phyloP scores from a whole-genome alignment of 2,329 filamentous ascomycete genomes.

The Aspergillus sergii region DNA sequence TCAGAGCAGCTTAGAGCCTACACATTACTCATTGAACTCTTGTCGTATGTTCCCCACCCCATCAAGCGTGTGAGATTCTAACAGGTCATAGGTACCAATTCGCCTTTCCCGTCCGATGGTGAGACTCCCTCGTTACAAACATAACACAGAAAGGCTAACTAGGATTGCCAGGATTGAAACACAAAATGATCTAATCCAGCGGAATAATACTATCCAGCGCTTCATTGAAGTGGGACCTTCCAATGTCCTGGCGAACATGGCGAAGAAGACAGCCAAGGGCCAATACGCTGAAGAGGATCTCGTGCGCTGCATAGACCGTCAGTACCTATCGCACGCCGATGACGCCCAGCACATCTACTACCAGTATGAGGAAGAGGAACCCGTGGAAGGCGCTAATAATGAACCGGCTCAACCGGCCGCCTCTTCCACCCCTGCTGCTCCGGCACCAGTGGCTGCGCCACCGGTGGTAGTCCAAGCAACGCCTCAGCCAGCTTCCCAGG shows the following conservation, averaged over 20 bases:
- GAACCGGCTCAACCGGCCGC: neutral
- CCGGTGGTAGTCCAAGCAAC: neutral
- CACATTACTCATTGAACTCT: neutral
- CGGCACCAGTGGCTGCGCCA: neutral
- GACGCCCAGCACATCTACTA: neutral
- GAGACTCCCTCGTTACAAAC: neutral
- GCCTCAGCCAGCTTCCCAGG: slow-evolving; percentile 43
- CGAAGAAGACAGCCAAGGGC: neutral
- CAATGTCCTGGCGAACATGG: neutral
- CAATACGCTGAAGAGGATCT: neutral
- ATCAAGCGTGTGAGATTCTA: neutral
- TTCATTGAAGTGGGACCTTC: neutral
- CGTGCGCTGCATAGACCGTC: neutral
- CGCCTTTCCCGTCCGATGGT: neutral
- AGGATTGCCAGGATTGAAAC: neutral
- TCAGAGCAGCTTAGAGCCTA: neutral
- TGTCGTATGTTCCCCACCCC: neutral
- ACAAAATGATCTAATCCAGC: neutral
- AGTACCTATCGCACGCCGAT: neutral
- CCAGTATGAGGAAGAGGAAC: neutral
- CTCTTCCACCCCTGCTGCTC: neutral
- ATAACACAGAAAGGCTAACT: neutral
- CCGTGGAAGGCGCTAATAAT: neutral
- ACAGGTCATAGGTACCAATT: neutral
- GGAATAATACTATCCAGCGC: neutral